Evolutionary conservation across 2,329 filamentous ascomycete genomes (phyloP).

Genomic region (Colletotrichum cuscutae): DNA sequence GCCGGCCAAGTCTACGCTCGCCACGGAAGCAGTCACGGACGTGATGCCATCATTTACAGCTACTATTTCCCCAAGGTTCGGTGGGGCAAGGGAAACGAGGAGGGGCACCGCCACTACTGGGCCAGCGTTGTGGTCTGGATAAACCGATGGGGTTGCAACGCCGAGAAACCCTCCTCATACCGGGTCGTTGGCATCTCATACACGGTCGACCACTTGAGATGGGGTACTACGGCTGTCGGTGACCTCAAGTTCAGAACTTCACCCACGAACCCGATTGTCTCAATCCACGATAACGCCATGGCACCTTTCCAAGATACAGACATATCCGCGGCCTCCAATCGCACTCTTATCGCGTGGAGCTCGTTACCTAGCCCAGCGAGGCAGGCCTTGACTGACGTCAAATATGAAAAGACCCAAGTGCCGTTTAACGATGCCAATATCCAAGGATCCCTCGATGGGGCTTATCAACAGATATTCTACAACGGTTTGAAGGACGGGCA

Average conservation of each 20-base stretch:
- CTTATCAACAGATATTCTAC: not conserved
- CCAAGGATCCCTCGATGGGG: not conserved
- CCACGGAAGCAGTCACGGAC: not conserved
- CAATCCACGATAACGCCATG: not conserved
- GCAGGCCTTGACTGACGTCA: not conserved
- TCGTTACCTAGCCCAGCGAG: not conserved
- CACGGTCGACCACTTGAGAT: too few relatives aligned
- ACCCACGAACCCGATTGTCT: not conserved
- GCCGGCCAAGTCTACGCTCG: constrained; percentile 1
- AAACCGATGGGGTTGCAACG: too few relatives aligned
- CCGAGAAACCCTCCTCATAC: too few relatives aligned
- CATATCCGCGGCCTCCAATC: not conserved
- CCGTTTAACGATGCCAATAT: not conserved
- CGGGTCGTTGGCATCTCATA: too few relatives aligned
- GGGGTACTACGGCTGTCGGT: too few relatives aligned
- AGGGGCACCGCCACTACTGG: not conserved
- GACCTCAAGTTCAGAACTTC: too few relatives aligned
- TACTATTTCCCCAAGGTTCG: constrained; percentile 13
- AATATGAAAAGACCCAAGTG: constrained; percentile 9
- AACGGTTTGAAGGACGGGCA: too few relatives aligned
- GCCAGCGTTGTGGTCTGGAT: too few relatives aligned
- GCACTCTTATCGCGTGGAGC: constrained; percentile 1
- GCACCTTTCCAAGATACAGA: not conserved
- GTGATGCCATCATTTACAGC: constrained; percentile 13
- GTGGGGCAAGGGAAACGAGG: not conserved